Conservation (phyloP, 805 yeast genomes). For the Barnettozyma vustinii region DNA sequence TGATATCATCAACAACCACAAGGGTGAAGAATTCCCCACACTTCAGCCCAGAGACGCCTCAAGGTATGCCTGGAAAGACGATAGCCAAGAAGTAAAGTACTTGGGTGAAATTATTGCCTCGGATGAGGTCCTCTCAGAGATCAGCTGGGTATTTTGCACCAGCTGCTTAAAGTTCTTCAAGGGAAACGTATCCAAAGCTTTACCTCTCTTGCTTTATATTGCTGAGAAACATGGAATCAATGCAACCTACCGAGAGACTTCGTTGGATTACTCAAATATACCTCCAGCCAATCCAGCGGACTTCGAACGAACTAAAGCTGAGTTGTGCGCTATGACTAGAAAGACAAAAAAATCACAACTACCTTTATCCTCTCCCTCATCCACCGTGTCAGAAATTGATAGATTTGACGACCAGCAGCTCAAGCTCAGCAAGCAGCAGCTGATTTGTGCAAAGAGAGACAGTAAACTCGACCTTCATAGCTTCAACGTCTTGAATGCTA, state of each 20-base stretch:
- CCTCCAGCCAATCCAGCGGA: neutral
- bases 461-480: slow-evolving; percentile 53
- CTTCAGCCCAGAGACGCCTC: neutral
- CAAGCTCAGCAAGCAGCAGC: slow-evolving; percentile 11
- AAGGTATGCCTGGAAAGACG: slow-evolving; percentile 7
- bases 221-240: slow-evolving; percentile 27
- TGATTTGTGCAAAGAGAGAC: slow-evolving; percentile 15
- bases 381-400: neutral
- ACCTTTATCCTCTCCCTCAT: neutral
- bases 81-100: slow-evolving; percentile 28
- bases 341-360: slow-evolving; percentile 1
- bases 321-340: neutral
- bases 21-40: neutral
- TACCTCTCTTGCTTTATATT: slow-evolving; percentile 30
- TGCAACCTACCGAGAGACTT: slow-evolving; percentile 24
- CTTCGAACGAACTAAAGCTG: neutral
- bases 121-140: slow-evolving; percentile 29
- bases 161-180: slow-evolving; percentile 36
- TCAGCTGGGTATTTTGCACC: slow-evolving; percentile 36
- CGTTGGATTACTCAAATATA: slow-evolving; percentile 4
- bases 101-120: slow-evolving; percentile 29
- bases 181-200: slow-evolving; percentile 38
- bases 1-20: slow-evolving; percentile 2
- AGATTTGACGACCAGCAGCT: slow-evolving; percentile 10
- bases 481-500: slow-evolving; percentile 43